Base-by-base conservation (phyloP, 768 basidiomycete species). In the Amanita fuliginea region DNA sequence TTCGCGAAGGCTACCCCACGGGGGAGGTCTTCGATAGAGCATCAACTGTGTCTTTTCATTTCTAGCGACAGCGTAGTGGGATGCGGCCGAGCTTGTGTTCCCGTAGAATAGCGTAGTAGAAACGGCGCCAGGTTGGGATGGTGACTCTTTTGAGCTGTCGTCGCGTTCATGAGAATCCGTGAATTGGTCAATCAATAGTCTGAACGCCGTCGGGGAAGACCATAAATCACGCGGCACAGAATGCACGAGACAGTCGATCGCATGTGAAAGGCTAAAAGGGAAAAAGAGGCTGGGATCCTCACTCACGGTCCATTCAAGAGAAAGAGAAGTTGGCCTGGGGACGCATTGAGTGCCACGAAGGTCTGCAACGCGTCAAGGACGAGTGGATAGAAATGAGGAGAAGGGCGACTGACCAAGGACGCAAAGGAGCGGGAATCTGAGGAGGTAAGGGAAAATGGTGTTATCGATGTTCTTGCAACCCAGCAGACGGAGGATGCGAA, bases 401-500 rank as follows among this genome's bases (percentile, higher is more conserved):
- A 36, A 34, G 30, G 44, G 43, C 45, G 45, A 73, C 76, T 26
- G 46, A 81, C 83, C 84, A 54, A 86, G 54, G 16, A 75, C 75
- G 22, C 74, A 74, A 22, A 86, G 74, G 32, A 85, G 68, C 16
- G 76, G 75, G 51, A 86, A 81, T 18, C 59, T 63, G 39, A 52
- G 33, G 0, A 86, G 64, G 28, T 64, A 54, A 2, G 61, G 49
- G 51, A 75, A 68, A 2, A 73, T 69, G 1, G 64, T 55, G 55
- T 76, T 59, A 16, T 71, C 67, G 51, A 86, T 64, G 18, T 66
- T 63, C 24, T 56, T 62, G 60, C 83, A 86, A 54, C 76, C 66
- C 47, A 73, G 63, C 7, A 86, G 68, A 43, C 69, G 64, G 42
- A 86, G 70, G 9, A 86, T 65, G 34, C 83, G 71, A 18, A 87